Evolutionary conservation across 2,329 filamentous ascomycete genomes (phyloP).

Genomic region (Thelonectria discophora): DNA sequence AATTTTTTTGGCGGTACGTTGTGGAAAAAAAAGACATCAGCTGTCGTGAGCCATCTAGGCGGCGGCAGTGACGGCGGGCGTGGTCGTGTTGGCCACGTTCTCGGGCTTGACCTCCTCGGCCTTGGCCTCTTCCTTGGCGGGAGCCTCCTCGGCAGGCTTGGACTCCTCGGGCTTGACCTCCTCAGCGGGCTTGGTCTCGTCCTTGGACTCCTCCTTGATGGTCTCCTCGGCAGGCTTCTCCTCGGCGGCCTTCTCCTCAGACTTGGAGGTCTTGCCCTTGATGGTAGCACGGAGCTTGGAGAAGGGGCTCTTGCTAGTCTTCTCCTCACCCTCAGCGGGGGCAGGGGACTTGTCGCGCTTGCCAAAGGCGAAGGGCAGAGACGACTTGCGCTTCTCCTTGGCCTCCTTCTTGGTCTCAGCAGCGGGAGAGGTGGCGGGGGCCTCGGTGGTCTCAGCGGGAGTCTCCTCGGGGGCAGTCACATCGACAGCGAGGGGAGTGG

Average conservation of each 20-base stretch:
- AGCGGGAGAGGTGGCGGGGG: constrained; percentile 51
- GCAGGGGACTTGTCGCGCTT: constrained; percentile 74
- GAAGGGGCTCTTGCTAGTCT: constrained; percentile 62
- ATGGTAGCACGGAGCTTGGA: constrained; percentile 69
- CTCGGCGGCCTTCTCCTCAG: constrained; percentile 52
- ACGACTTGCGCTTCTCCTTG: constrained; percentile 87
- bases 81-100: constrained; percentile 49
- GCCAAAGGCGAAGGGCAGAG: constrained; percentile 77
- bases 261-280: constrained; percentile 58
- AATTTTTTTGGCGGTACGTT: constrained; percentile 35
- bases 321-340: constrained; percentile 70
- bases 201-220: constrained; percentile 44
- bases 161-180: constrained; percentile 51
- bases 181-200: constrained; percentile 45
- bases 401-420: constrained; percentile 68
- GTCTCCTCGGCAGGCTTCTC: constrained; percentile 48
- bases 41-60: constrained; percentile 53
- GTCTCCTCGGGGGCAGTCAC: constrained; percentile 58
- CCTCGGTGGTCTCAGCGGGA: constrained; percentile 59
- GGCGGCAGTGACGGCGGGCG: constrained; percentile 60
- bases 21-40: constrained; percentile 41
- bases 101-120: constrained; percentile 52
- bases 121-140: constrained; percentile 44
- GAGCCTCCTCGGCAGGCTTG: constrained; percentile 45
- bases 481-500: constrained; percentile 65